A percentile compares a stretch with the other conserved stretches of the same genome.
These are phyloP conservation scores for Cinnamomum chago DNA, from an alignment of 164 flowering plant genomes.

Conservation along the genomic window DNA sequence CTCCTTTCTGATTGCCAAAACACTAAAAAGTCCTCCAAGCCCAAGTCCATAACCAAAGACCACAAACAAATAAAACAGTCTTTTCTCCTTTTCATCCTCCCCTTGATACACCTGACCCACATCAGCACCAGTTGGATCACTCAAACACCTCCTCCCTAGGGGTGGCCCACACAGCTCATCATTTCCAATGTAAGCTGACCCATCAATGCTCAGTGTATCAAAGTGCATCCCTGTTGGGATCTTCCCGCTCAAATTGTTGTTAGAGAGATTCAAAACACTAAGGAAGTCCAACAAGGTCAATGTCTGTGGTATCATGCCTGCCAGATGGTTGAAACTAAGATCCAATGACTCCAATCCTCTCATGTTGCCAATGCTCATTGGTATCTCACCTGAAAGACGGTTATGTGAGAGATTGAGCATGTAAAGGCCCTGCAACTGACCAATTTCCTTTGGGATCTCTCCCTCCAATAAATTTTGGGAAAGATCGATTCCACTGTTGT, in stretches of 20 bases:
- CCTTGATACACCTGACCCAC: neutral
- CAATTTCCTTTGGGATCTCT: conserved; percentile 11
- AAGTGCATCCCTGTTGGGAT: conserved; percentile 18
- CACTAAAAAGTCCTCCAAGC: conserved; percentile 9
- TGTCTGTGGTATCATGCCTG: conserved; percentile 14
- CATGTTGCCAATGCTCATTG: conserved; percentile 14
- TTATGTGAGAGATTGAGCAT: conserved; percentile 22
- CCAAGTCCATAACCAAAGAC: conserved; percentile 12
- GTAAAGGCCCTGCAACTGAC: conserved; percentile 14
- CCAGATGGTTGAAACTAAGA: conserved; percentile 14
- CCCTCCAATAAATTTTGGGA: conserved; percentile 15
- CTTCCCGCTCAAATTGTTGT: conserved; percentile 22
- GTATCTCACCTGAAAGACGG: conserved; percentile 15
- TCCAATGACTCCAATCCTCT: conserved; percentile 18
- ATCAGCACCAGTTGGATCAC: neutral
- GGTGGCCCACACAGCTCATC: conserved; percentile 14
- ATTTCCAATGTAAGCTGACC: conserved; percentile 19
- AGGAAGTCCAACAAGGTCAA: conserved; percentile 17
- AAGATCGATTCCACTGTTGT: conserved; percentile 17
- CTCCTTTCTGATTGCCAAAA: conserved; percentile 6
- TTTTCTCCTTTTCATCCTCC: conserved; percentile 4
- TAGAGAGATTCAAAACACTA: conserved; percentile 12
- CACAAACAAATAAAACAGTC: neutral
- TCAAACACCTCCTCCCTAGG: neutral
- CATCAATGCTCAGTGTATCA: conserved; percentile 12